Conservation (phyloP, 495 filamentous ascomycete genomes). For the Xylona heveae region DNA sequence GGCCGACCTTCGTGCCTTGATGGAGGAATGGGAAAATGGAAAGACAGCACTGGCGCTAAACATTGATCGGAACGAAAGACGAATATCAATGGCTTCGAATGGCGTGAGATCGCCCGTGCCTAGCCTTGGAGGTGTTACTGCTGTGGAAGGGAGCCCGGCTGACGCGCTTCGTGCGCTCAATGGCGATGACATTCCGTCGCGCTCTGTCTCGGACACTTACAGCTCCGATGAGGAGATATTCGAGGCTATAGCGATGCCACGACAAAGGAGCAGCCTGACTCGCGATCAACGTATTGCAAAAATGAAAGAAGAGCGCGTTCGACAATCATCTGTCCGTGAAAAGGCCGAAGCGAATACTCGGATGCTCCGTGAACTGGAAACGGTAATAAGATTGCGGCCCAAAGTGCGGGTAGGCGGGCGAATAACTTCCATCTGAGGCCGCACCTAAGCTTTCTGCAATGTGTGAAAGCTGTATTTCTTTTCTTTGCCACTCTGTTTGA, state of each 20-base stretch:
- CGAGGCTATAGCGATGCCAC: slow-evolving; percentile 65
- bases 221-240: slow-evolving; percentile 57
- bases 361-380: slow-evolving; percentile 82
- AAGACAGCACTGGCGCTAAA: slow-evolving; percentile 51
- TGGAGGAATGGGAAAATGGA: slow-evolving; percentile 83
- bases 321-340: slow-evolving; percentile 42
- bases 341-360: slow-evolving; percentile 58
- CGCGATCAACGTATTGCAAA: slow-evolving; percentile 75
- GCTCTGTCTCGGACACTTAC: slow-evolving; percentile 18
- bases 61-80: slow-evolving; percentile 49
- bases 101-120: slow-evolving; percentile 51
- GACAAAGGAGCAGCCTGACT: slow-evolving; percentile 45
- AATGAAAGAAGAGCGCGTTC: slow-evolving; percentile 70
- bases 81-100: slow-evolving; percentile 43
- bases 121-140: slow-evolving; percentile 66
- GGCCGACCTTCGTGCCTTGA: slow-evolving; percentile 56
- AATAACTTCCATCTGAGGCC: slow-evolving; percentile 26
- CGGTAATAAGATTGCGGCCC: slow-evolving; percentile 63
- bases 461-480: no score
- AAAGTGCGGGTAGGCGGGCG: slow-evolving; percentile 23
- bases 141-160: slow-evolving; percentile 57
- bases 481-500: no score
- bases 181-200: slow-evolving; percentile 29
- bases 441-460: no score
- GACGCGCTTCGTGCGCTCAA: slow-evolving; percentile 60